phyloP scores from a whole-genome alignment of 2,329 filamentous ascomycete genomes.

The Leptographium radiaticola region DNA sequence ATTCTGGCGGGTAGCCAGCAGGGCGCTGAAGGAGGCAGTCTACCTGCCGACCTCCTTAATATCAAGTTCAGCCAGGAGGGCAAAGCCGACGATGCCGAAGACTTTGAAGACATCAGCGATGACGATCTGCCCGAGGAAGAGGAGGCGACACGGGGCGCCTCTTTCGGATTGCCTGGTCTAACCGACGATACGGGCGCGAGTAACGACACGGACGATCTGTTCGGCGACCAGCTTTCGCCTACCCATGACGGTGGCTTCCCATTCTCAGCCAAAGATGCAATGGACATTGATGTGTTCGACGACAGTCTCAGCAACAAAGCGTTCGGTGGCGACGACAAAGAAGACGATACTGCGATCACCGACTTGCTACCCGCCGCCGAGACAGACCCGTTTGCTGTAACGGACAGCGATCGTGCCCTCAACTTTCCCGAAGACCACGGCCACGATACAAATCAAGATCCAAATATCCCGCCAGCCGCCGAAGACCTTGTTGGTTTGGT shows the following conservation, averaged over 20 bases:
- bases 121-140: constrained; percentile 81
- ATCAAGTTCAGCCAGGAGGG: constrained; percentile 47
- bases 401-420: constrained; percentile 20
- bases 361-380: constrained; percentile 17
- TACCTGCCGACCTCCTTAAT: constrained; percentile 28
- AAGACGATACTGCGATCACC: constrained; percentile 15
- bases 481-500: constrained; percentile 65
- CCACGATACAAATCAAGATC: constrained; percentile 42
- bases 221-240: constrained; percentile 46
- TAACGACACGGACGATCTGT: constrained; percentile 53
- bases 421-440: constrained; percentile 32
- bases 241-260: constrained; percentile 21
- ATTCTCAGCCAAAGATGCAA: constrained; percentile 19
- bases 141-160: constrained; percentile 23
- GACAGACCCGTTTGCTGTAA: constrained; percentile 16
- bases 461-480: constrained; percentile 52
- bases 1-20: constrained; percentile 30
- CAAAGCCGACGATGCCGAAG: constrained; percentile 85
- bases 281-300: constrained; percentile 18
- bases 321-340: neutral
- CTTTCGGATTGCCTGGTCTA: constrained; percentile 36
- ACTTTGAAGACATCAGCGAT: constrained; percentile 85
- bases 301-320: neutral
- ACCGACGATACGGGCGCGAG: constrained; percentile 48
- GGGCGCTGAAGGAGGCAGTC: constrained; percentile 18